Base-by-base conservation (phyloP, 73 alveolate species). In the Effrenium voratum region DNA sequence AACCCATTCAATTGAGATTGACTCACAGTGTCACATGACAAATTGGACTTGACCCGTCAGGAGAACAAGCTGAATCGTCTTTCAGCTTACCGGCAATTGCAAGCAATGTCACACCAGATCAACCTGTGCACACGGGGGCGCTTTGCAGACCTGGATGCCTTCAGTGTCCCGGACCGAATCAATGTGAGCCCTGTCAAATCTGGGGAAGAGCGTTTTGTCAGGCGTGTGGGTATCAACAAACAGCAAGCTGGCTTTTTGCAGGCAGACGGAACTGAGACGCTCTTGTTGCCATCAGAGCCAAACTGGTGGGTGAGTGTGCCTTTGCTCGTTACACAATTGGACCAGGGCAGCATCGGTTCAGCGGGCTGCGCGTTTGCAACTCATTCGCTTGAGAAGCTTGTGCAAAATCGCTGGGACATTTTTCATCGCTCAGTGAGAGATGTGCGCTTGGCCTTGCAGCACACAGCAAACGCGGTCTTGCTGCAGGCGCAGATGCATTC, bases 31-130 rank as follows among this genome's bases (percentile, higher is more conserved):
- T n/a, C n/a, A n/a, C n/a, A n/a, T n/a, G n/a, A n/a, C n/a, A n/a
- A n/a, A n/a, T n/a, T n/a, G n/a, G n/a, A n/a, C n/a, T n/a, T n/a
- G n/a, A n/a, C n/a, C n/a, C n/a, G n/a, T 36, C 86, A 75, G 86
- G 86, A 75, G 57, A 43, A 46, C 86, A 41, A 13, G 43, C 57
- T 75, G 40, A 57, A n/a, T 36, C 38, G 86, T 24, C 60, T 75
- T n/a, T 38, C 86, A 5, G 38, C 86, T 24, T 46, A n/a, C 43
- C 86, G 86, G 13, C 86, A 75, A 55, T n/a, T 75, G 2, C 85
- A 75, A 75, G 85, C 85, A 75, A 75, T 75, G 36, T 75, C 85
- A 1, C 85, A 75, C 57, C 85, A 75, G 55, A 16, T 75, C 59
- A 75, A 75, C 34, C 38, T 75, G 59, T 43, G 40, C 26, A 75